Conservation (phyloP, 2,329 filamentous ascomycete species). For the Albifimbria verrucaria region DNA sequence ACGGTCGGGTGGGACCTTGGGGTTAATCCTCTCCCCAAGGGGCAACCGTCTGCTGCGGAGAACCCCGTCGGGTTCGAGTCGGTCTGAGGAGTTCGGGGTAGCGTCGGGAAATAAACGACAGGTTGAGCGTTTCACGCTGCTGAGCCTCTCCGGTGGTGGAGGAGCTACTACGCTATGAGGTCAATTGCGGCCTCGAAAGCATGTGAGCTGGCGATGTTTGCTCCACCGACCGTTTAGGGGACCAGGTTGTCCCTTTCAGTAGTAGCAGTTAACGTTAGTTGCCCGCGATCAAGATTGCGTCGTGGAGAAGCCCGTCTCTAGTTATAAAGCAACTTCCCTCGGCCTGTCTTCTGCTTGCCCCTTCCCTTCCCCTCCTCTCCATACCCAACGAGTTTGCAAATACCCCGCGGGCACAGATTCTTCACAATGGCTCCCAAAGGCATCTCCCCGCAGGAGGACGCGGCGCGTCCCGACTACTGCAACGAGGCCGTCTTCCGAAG, state of each 20-base stretch:
- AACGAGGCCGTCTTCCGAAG: slow-evolving; percentile 50
- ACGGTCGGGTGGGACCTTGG: no score
- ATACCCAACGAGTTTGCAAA: neutral
- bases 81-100: neutral
- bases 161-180: neutral
- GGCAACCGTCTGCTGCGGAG: neutral
- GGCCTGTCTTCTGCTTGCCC: neutral
- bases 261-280: no score
- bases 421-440: slow-evolving; percentile 15
- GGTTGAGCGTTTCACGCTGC: neutral
- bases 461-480: slow-evolving; percentile 41
- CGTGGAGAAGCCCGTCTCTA: no score
- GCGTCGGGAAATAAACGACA: neutral
- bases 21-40: no score
- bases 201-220: neutral
- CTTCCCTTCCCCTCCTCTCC: neutral
- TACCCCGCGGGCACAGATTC: neutral
- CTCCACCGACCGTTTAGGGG: neutral
- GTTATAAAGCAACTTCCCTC: no score
- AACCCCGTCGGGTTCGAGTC: neutral
- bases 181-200: neutral
- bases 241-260: neutral
- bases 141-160: neutral
- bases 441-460: slow-evolving; percentile 30
- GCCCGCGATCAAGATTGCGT: no score